Evolutionary conservation across 1,139 yeast species (phyloP).

Genomic region (Saccharomyces hybrid): DNA sequence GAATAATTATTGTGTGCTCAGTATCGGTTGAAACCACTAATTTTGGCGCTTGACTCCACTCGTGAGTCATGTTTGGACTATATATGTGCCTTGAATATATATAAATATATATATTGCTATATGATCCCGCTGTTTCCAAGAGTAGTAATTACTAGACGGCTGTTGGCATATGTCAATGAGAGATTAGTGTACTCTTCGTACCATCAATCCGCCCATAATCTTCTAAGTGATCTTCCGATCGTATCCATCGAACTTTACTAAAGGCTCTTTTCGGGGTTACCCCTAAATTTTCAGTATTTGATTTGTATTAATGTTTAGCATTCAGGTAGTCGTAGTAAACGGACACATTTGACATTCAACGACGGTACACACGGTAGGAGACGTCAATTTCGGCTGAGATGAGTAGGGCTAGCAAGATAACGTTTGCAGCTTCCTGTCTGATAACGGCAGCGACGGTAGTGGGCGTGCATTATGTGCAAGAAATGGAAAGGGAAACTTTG

Average conservation of each 20-base stretch:
- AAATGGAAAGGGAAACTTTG: conserved; percentile 56
- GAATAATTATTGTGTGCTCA: too few species aligned
- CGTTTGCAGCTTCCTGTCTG: conserved; percentile 52
- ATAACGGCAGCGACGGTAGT: conserved; percentile 52
- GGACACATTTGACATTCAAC: background rate
- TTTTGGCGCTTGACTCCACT: background rate
- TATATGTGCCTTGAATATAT: background rate
- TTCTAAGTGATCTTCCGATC: background rate
- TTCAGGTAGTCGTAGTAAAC: background rate
- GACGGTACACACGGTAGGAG: background rate
- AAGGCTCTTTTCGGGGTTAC: background rate
- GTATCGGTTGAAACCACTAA: background rate
- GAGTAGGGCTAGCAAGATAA: conserved; percentile 68
- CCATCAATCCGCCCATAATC: background rate
- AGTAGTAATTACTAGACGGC: background rate
- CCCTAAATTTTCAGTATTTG: background rate
- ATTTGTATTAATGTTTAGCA: background rate
- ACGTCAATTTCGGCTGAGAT: conserved; percentile 28
- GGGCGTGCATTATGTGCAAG: conserved; percentile 63
- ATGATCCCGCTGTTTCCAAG: background rate
- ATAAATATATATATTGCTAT: background rate
- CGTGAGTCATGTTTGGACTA: background rate
- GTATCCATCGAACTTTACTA: background rate
- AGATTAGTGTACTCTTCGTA: background rate
- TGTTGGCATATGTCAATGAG: background rate